Evolutionary conservation across 1,284 basidiomycete species (phyloP).

Genomic region (Tilletia horrida): DNA sequence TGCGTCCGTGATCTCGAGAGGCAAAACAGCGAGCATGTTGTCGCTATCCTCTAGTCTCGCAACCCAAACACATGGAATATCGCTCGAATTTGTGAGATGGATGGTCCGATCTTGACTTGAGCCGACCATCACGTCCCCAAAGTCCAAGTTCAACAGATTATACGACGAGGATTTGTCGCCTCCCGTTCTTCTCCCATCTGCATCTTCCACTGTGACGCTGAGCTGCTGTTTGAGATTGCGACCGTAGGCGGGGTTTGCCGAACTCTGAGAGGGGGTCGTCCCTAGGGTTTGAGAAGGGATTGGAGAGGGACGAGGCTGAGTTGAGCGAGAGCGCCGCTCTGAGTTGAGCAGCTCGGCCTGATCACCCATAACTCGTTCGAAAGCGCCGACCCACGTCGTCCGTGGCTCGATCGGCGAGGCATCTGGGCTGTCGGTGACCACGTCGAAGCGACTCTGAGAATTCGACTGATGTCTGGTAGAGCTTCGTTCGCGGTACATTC

Average conservation of each 20-base stretch:
- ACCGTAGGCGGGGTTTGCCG: conserved; percentile 35
- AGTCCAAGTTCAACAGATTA: conserved; percentile 32
- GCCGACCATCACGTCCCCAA: conserved; percentile 51
- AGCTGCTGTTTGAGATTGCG: conserved; percentile 36
- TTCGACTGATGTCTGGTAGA: not conserved
- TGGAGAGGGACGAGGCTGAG: conserved; percentile 16
- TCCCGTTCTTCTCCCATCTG: not conserved
- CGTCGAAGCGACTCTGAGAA: conserved; percentile 2
- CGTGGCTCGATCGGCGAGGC: conserved; percentile 3
- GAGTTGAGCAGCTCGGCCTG: conserved; percentile 26
- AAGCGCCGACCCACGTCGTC: conserved; percentile 45
- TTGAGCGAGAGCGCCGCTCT: conserved; percentile 13
- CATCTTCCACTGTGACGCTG: conserved; percentile 15
- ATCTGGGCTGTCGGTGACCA: conserved; percentile 1
- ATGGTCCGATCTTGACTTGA: conserved; percentile 36
- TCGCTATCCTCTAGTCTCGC: conserved; percentile 45
- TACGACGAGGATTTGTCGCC: conserved; percentile 6
- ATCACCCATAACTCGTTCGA: conserved; percentile 50
- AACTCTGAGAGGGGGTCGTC: conserved; percentile 25
- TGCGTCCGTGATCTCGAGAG: conserved; percentile 1
- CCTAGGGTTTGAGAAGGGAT: not conserved
- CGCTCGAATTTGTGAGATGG: conserved; percentile 38
- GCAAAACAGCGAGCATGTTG: conserved; percentile 32
- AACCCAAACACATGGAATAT: conserved; percentile 50
- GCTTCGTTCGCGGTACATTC: conserved; percentile 14